Evolutionary conservation across 495 filamentous ascomycete species (phyloP).

Genomic region (Echria macrotheca): DNA sequence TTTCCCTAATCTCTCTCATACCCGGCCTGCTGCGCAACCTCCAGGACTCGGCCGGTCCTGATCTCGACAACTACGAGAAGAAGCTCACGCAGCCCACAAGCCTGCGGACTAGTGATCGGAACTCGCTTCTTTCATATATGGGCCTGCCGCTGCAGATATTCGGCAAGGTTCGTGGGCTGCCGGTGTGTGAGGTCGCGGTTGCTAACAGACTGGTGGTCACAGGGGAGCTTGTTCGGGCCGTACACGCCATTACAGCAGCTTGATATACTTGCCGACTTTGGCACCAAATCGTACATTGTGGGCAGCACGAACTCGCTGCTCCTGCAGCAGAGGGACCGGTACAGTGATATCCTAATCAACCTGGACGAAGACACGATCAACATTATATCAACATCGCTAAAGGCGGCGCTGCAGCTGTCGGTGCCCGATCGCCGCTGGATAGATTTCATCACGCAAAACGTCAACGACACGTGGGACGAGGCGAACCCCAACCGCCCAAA

Average conservation of each 20-base stretch:
- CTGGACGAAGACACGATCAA: constrained; percentile 85
- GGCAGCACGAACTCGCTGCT: constrained; percentile 94
- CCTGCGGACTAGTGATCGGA: constrained; percentile 84
- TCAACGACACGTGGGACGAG: constrained; percentile 96
- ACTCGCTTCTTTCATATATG: constrained; percentile 87
- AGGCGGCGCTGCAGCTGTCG: constrained; percentile 71
- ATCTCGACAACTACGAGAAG: constrained; percentile 76
- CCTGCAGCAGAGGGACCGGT: constrained; percentile 91
- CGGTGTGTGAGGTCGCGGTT: neutral
- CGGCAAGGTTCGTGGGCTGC: constrained; percentile 63
- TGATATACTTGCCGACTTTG: constrained; percentile 86
- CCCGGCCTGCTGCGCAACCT: constrained; percentile 81
- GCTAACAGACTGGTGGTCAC: neutral
- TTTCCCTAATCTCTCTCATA: constrained; percentile 89
- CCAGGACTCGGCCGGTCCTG: constrained; percentile 87
- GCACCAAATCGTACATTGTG: constrained; percentile 95
- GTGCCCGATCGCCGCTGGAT: constrained; percentile 92
- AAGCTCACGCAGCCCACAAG: constrained; percentile 73
- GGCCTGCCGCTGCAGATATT: constrained; percentile 92
- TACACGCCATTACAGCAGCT: constrained; percentile 96
- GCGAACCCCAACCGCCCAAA: constrained; percentile 81
- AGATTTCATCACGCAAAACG: constrained; percentile 85
- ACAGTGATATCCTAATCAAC: constrained; percentile 95
- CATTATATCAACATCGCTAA: constrained; percentile 73
- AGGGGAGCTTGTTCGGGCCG: constrained; percentile 92